Conservation (phyloP, 1,284 basidiomycete species). For the Heimioporus punctisporus region DNA sequence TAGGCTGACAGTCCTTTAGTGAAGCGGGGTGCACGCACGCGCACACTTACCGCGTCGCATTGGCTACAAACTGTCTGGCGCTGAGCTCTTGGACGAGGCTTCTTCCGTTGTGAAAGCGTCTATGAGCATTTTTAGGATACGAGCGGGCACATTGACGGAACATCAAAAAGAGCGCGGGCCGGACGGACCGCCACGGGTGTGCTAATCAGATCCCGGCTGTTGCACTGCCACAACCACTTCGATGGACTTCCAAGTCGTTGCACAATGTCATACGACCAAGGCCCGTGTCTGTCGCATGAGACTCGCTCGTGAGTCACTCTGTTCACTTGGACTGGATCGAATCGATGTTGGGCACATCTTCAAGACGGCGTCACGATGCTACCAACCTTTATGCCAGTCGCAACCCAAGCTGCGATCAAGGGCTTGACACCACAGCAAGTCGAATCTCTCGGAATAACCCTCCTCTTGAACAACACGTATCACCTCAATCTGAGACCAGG, state of each 20-base stretch:
- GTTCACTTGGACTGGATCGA: not conserved
- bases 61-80: constrained; percentile 29
- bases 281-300: constrained; percentile 81
- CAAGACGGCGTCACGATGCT: constrained; percentile 78
- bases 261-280: constrained; percentile 74
- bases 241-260: constrained; percentile 82
- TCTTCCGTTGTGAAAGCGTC: constrained; percentile 18
- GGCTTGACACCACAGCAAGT: constrained; percentile 85
- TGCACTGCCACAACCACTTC: no score
- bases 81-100: constrained; percentile 28
- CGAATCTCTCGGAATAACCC: constrained; percentile 74
- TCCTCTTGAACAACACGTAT: constrained; percentile 87
- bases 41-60: constrained; percentile 31
- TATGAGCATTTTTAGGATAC: constrained; percentile 3
- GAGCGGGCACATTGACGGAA: constrained; percentile 17
- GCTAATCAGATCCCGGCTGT: not conserved
- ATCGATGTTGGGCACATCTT: constrained; percentile 4
- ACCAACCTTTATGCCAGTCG: constrained; percentile 91
- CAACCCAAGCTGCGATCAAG: constrained; percentile 87
- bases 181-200: constrained; percentile 11
- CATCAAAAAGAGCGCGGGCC: constrained; percentile 21
- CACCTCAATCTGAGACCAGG: constrained; percentile 84
- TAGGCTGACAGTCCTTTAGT: constrained; percentile 16
- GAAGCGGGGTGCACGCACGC: not conserved
- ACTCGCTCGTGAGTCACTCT: constrained; percentile 54